Evolutionary conservation across 208 protist genomes (phyloP).

Genomic region (Leishmania turanica): DNA sequence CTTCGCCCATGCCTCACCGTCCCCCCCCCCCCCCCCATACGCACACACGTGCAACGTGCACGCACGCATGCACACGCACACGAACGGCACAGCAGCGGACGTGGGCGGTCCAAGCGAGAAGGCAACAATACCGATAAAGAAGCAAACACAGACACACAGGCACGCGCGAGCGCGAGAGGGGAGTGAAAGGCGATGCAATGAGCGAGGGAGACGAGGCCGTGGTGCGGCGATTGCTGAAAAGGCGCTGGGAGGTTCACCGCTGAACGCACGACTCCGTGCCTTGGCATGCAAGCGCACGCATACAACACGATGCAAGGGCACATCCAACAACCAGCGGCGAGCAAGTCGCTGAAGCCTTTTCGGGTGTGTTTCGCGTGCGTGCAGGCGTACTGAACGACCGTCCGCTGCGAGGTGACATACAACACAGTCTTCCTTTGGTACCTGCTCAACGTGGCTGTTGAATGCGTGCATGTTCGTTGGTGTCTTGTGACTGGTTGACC

Average conservation of each 20-base stretch:
- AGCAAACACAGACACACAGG: not conserved
- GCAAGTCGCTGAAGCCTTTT: not conserved
- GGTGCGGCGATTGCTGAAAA: not conserved
- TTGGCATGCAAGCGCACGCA: not conserved
- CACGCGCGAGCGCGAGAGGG: not conserved
- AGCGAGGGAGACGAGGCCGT: not conserved
- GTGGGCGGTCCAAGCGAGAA: not conserved
- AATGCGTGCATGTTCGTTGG: too few species aligned
- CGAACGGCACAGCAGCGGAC: not conserved
- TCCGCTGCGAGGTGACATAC: too few species aligned
- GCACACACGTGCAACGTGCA: not conserved
- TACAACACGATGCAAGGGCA: not conserved
- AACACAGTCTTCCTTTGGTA: too few species aligned
- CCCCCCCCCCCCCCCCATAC: too few species aligned
- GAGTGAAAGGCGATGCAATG: not conserved
- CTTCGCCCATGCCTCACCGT: not conserved
- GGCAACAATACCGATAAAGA: not conserved
- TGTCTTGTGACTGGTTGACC: not conserved
- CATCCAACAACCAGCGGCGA: not conserved
- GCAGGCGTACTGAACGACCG: not conserved
- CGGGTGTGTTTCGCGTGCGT: not conserved
- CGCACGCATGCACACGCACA: not conserved
- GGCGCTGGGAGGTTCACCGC: not conserved
- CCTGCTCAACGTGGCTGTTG: too few species aligned
- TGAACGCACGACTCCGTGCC: not conserved